Conservation (phyloP, 1,284 basidiomycete species). For the Rhodotorula sp. region DNA sequence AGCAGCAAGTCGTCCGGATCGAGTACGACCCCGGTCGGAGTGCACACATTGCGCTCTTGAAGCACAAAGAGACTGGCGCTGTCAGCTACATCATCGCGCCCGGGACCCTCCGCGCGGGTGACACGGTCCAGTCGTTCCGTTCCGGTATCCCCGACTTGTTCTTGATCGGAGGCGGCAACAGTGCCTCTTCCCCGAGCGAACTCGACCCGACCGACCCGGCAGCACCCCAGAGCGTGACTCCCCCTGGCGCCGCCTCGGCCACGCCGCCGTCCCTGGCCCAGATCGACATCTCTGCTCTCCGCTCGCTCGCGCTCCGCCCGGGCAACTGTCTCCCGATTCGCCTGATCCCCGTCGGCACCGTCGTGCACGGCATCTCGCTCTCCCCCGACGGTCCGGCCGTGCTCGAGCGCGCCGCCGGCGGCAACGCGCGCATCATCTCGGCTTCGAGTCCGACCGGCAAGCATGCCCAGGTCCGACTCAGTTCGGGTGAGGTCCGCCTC, state of each 20-base stretch:
- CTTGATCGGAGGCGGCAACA: conserved; percentile 19
- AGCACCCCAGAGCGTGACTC: conserved; percentile 33
- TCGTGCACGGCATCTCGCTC: conserved; percentile 82
- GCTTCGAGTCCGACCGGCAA: conserved; percentile 59
- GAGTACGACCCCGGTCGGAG: conserved; percentile 95
- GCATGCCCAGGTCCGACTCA: conserved; percentile 80
- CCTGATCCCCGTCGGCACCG: conserved; percentile 86
- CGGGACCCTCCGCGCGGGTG: conserved; percentile 82
- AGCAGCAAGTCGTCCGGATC: conserved; percentile 85
- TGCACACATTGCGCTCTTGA: conserved; percentile 87
- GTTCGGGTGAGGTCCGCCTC: conserved; percentile 88
- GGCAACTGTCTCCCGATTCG: conserved; percentile 91
- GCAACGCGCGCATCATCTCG: conserved; percentile 73
- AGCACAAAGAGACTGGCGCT: conserved; percentile 50
- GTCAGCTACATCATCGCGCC: conserved; percentile 86
- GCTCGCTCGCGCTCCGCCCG: conserved; percentile 78
- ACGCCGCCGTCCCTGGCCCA: conserved; percentile 46
- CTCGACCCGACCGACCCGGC: conserved; percentile 37
- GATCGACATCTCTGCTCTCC: conserved; percentile 80
- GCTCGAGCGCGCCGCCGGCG: conserved; percentile 85
- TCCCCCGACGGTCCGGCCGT: conserved; percentile 72
- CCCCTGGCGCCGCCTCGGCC: conserved; percentile 21
- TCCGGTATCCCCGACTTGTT: conserved; percentile 69
- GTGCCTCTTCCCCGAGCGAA: conserved; percentile 22
- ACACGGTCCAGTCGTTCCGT: conserved; percentile 83